A percentile compares a stretch with the other conserved stretches of the same genome.
Evolutionary conservation across 2,329 filamentous ascomycete genomes (phyloP).

Genomic region (Aspergillus amoenus): DNA sequence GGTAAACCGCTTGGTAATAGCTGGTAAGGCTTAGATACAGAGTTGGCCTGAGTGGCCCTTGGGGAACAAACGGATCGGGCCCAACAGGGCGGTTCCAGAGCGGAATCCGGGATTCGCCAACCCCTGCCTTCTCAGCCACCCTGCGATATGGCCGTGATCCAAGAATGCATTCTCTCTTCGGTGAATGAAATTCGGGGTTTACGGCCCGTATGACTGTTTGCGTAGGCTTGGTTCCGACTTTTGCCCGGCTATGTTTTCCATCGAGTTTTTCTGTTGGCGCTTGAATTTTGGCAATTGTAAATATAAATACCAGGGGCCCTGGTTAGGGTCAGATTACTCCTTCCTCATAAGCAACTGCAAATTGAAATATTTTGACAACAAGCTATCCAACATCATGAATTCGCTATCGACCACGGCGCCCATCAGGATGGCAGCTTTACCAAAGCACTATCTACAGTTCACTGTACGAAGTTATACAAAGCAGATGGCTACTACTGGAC

Average conservation of each 20-base stretch:
- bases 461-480: conserved; percentile 26
- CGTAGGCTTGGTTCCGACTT: conserved; percentile 17
- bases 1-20: background rate
- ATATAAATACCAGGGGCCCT: background rate
- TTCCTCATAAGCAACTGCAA: background rate
- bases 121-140: background rate
- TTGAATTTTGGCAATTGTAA: background rate
- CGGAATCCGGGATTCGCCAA: background rate
- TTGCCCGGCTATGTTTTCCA: conserved; percentile 10
- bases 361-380: background rate
- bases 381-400: conserved; percentile 25
- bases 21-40: background rate
- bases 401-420: conserved; percentile 27
- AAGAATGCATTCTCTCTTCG: background rate
- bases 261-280: background rate
- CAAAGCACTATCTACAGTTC: conserved; percentile 26
- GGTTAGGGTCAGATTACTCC: background rate
- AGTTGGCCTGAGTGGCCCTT: background rate
- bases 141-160: background rate
- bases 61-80: background rate
- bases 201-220: conserved; percentile 4
- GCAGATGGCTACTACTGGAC: conserved; percentile 22
- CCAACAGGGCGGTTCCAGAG: background rate
- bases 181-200: background rate
- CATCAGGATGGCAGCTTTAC: conserved; percentile 27